Evolutionary conservation across 108 stramenopile species (phyloP), one percentile per base, ranked within the genome.

Genomic region (Pseudonitzschia pungens): DNA sequence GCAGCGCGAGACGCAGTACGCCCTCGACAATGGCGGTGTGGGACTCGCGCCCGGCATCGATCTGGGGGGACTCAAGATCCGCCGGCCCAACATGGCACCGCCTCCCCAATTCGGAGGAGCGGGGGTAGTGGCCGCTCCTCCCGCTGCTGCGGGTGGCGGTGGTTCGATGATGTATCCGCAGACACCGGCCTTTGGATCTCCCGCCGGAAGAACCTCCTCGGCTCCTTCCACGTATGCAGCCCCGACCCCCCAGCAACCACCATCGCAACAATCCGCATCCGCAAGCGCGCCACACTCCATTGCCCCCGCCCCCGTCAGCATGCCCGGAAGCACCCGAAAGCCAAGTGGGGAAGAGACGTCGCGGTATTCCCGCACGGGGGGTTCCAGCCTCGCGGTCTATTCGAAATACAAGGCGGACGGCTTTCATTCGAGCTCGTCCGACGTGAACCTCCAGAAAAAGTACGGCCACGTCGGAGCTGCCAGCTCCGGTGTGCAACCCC

Each of bases 341-440:
- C 36, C 42, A 26, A 43, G 72, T 43, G 29, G 60, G 8, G 29
- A 26, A 8, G 28, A 33, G 16, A 9, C 32, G 1, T 31, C 60
- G 60, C 77, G 77, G 21, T 90, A 91, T 64, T 84, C 92, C 18
- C 69, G 77, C n/a, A 52, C 40, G 16, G 87, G 87, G 33, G 74
- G 67, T 2, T 87, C 77, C 36, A 84, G 73, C 52, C 86, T 69
- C 62, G 55, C 65, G 2, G 45, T 42, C 18, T 73, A 29, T 65
- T 54, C 75, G 2, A 82, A 77, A 65, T 88, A 83, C 77, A 82
- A 76, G 58, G 89, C 93, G 5, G 95, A 96, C 83, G 95, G 95
- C n/a, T 96, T 96, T 63, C 95, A 96, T 76, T 86, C 89, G 48
- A 89, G 88, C 9, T 83, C 82, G 63, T 89, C 88, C 24, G 95